These are phyloP conservation scores for Ustilago esculenta DNA, from an alignment of 1,284 basidiomycete genomes.

Conservation along the genomic window DNA sequence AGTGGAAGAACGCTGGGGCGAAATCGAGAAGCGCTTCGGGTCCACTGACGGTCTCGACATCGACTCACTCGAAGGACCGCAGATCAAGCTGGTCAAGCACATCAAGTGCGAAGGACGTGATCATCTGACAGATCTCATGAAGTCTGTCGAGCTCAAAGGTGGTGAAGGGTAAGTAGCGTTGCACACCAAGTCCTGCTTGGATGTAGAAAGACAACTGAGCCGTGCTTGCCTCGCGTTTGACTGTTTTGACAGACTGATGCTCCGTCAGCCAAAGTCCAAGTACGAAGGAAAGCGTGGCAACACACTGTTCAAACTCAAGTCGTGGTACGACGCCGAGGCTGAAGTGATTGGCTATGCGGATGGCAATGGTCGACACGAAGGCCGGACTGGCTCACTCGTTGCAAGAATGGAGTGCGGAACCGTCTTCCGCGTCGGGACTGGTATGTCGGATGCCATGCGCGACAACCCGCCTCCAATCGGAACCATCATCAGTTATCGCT, in stretches of 20 bases:
- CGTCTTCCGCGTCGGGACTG: conserved; percentile 59
- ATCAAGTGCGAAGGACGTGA: conserved; percentile 70
- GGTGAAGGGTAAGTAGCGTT: conserved; percentile 72
- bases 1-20: conserved; percentile 73
- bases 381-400: conserved; percentile 72
- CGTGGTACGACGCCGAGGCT: conserved; percentile 77
- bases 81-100: conserved; percentile 73
- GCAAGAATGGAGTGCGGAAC: conserved; percentile 76
- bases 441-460: conserved; percentile 55
- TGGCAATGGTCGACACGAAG: conserved; percentile 73
- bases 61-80: conserved; percentile 53
- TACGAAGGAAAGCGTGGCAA: conserved; percentile 73
- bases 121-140: conserved; percentile 73
- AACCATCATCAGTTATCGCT: conserved; percentile 73
- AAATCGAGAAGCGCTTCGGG: conserved; percentile 71
- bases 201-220: too few species aligned
- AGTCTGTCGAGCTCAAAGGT: conserved; percentile 72
- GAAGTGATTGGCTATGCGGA: conserved; percentile 73
- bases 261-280: conserved; percentile 71
- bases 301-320: conserved; percentile 75
- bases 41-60: conserved; percentile 59
- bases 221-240: too few species aligned
- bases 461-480: conserved; percentile 70
- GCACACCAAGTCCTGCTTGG: too few species aligned
- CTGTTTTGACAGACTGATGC: conserved; percentile 70